phyloP scores from a whole-genome alignment of 148 eudicot genomes.

The Vaccinium darrowii region DNA sequence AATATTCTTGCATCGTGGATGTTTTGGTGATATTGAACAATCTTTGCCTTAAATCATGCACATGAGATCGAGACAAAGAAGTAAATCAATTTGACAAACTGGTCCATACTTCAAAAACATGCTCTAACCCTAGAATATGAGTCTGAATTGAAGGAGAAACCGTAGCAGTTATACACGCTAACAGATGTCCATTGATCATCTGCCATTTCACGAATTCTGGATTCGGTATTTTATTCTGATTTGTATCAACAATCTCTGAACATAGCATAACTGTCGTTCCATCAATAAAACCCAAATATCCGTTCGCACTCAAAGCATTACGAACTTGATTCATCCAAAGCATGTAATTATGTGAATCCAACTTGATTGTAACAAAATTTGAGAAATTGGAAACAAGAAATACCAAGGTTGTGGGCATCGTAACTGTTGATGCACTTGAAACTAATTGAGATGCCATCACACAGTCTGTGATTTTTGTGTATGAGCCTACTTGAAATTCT shows the following conservation, averaged over 20 bases:
- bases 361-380: not conserved
- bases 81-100: not conserved
- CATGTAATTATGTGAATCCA: not conserved
- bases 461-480: too few species aligned
- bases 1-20: not conserved
- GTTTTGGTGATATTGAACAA: not conserved
- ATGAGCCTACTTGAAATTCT: too few species aligned
- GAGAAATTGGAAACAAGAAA: not conserved
- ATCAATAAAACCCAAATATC: not conserved
- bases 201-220: not conserved
- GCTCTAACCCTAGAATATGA: not conserved
- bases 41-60: not conserved
- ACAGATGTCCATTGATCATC: not conserved
- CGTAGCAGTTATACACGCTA: not conserved
- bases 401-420: not conserved
- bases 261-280: not conserved
- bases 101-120: not conserved
- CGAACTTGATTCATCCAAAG: not conserved
- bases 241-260: not conserved
- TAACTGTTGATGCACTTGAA: not conserved
- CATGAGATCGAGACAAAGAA: not conserved
- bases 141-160: not conserved
- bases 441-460: too few species aligned
- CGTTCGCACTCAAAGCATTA: not conserved
- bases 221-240: not conserved